phyloP scores from a whole-genome alignment of 768 basidiomycete genomes.

The Boletus vermiculosoides region DNA sequence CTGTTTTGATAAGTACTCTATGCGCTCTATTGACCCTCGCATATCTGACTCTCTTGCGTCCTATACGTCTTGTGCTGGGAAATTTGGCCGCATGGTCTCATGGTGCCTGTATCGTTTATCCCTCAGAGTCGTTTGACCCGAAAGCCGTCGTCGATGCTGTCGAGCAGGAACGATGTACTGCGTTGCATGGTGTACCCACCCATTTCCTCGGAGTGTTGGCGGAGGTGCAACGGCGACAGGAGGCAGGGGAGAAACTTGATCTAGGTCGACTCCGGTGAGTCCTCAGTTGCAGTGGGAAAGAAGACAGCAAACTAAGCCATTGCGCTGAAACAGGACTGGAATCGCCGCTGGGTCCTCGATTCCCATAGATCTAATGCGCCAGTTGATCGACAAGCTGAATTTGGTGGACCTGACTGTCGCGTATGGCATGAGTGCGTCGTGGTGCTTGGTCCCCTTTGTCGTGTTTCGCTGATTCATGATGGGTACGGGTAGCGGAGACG shows the following conservation, averaged over 20 bases:
- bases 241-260: constrained; percentile 46
- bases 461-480: constrained; percentile 4
- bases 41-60: constrained; percentile 13
- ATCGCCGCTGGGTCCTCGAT: constrained; percentile 80
- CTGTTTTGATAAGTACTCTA: constrained; percentile 78
- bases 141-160: constrained; percentile 67
- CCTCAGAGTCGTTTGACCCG: constrained; percentile 64
- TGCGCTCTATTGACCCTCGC: neutral
- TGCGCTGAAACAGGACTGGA: constrained; percentile 54
- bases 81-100: constrained; percentile 79
- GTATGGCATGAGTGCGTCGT: constrained; percentile 80
- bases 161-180: constrained; percentile 68
- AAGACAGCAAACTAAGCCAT: neutral
- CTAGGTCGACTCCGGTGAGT: constrained; percentile 53
- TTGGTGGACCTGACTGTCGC: constrained; percentile 70
- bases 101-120: constrained; percentile 72
- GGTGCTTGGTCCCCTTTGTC: neutral
- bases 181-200: constrained; percentile 82
- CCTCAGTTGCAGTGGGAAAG: neutral
- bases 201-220: constrained; percentile 76
- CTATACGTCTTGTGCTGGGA: constrained; percentile 72
- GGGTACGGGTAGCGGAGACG: constrained; percentile 58
- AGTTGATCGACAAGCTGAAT: constrained; percentile 64
- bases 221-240: constrained; percentile 58
- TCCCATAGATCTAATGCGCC: constrained; percentile 78